A percentile compares a stretch with the other conserved stretches of the same genome.
These are phyloP conservation scores for Coleophoma cylindrospora DNA, from an alignment of 2,329 filamentous ascomycete genomes.

Conservation along the genomic window DNA sequence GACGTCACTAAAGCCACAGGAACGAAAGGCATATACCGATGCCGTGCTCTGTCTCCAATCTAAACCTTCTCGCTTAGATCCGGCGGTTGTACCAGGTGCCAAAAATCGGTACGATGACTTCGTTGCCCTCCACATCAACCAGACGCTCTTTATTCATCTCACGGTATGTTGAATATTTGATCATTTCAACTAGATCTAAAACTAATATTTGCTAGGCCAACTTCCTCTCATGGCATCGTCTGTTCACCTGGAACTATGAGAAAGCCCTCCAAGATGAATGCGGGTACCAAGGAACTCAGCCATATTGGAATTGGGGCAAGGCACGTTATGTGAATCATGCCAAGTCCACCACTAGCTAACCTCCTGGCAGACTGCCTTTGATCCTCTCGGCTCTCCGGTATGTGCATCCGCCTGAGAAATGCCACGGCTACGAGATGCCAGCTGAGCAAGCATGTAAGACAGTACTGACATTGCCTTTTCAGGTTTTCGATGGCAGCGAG, in stretches of 20 bases:
- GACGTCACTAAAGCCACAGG: conserved; percentile 8
- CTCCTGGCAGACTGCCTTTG: conserved; percentile 28
- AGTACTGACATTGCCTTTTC: background rate
- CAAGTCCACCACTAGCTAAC: no score
- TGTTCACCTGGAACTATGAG: conserved; percentile 34
- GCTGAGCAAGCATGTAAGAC: no score
- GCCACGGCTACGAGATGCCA: no score
- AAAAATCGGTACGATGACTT: conserved; percentile 31
- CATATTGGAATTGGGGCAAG: conserved; percentile 38
- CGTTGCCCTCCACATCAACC: conserved; percentile 28
- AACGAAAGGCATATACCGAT: conserved; percentile 25
- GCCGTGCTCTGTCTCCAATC: conserved; percentile 32
- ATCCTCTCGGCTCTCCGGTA: conserved; percentile 37
- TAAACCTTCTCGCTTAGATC: conserved; percentile 24
- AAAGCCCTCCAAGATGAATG: conserved; percentile 32
- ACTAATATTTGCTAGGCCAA: conserved; percentile 1
- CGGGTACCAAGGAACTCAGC: conserved; percentile 33
- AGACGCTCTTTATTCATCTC: conserved; percentile 15
- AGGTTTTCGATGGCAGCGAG: conserved; percentile 45
- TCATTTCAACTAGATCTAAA: no score
- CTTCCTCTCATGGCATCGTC: conserved; percentile 38
- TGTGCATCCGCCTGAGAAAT: background rate
- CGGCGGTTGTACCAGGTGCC: conserved; percentile 25
- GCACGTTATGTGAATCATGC: no score
- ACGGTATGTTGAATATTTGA: background rate